Percentiles rank a stretch among this genome's conserved stretches.
Evolutionary conservation across 352 stramenopile species (phyloP).

Genomic region (Elongisporangium undulatum): DNA sequence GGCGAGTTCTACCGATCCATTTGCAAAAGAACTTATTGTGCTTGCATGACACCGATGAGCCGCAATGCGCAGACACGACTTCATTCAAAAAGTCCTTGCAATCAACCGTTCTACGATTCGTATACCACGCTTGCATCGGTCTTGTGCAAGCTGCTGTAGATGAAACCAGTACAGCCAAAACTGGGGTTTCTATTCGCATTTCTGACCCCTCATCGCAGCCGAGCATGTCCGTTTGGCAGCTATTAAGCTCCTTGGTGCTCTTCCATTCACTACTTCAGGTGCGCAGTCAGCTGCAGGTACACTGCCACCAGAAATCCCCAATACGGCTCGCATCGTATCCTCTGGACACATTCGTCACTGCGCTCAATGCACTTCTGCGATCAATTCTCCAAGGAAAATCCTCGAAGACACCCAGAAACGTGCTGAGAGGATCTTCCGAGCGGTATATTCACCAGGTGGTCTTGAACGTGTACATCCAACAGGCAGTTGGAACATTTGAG

Average conservation of each 20-base stretch:
- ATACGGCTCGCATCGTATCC: constrained; percentile 4
- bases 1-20: constrained; percentile 15
- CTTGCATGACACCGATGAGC: constrained; percentile 6
- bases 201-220: not conserved
- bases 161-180: not conserved
- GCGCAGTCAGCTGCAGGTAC: constrained; percentile 9
- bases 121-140: constrained; percentile 19
- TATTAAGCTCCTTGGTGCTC: constrained; percentile 34
- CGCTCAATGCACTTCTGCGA: constrained; percentile 15
- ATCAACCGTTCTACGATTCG: constrained; percentile 30
- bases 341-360: constrained; percentile 19
- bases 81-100: constrained; percentile 38
- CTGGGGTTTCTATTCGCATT: not conserved
- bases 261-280: constrained; percentile 33
- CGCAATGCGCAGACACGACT: not conserved
- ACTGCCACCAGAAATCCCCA: constrained; percentile 4
- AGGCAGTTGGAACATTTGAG: constrained; percentile 11
- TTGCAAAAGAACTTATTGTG: constrained; percentile 23
- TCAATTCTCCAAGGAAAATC: not conserved
- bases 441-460: constrained; percentile 14
- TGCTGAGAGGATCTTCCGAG: not conserved
- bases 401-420: constrained; percentile 2
- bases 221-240: constrained; percentile 13
- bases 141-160: constrained; percentile 8
- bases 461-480: constrained; percentile 16